Percentiles rank a stretch among this genome's conserved stretches.
phyloP scores from a whole-genome alignment of 2,329 filamentous ascomycete species.

The Sclerotinia minor region DNA sequence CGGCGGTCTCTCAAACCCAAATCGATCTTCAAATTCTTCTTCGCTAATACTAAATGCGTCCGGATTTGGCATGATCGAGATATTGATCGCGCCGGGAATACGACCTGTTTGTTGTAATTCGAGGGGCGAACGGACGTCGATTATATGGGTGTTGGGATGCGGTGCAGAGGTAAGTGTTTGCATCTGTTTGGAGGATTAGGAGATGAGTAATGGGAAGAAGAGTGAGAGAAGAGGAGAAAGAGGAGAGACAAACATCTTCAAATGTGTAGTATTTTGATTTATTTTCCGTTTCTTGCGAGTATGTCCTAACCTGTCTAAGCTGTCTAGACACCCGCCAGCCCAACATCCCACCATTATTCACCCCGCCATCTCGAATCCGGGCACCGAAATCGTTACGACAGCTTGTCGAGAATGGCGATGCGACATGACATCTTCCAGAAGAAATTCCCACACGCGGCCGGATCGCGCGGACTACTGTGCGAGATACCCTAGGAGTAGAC shows the following conservation, averaged over 20 bases:
- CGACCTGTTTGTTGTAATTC: slow-evolving; percentile 65
- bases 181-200: not conserved
- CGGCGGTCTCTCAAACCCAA: slow-evolving; percentile 71
- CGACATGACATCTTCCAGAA: not conserved
- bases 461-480: not conserved
- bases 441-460: not conserved
- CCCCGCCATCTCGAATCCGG: not conserved
- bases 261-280: slow-evolving; percentile 13
- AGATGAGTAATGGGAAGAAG: not conserved
- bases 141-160: slow-evolving; percentile 39
- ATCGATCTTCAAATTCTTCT: slow-evolving; percentile 80
- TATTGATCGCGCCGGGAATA: slow-evolving; percentile 80
- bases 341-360: not conserved
- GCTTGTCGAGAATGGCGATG: not conserved
- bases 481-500: not conserved
- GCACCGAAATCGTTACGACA: not conserved
- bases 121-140: slow-evolving; percentile 65
- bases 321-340: not conserved
- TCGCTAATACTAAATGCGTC: slow-evolving; percentile 75
- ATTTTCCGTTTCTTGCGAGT: not conserved
- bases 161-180: not conserved
- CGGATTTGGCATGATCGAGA: slow-evolving; percentile 74
- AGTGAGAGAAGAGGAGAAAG: no score
- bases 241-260: slow-evolving; percentile 2
- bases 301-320: not conserved